Conservation (phyloP, 2,329 filamentous ascomycete species). For the Fusarium redolens region DNA sequence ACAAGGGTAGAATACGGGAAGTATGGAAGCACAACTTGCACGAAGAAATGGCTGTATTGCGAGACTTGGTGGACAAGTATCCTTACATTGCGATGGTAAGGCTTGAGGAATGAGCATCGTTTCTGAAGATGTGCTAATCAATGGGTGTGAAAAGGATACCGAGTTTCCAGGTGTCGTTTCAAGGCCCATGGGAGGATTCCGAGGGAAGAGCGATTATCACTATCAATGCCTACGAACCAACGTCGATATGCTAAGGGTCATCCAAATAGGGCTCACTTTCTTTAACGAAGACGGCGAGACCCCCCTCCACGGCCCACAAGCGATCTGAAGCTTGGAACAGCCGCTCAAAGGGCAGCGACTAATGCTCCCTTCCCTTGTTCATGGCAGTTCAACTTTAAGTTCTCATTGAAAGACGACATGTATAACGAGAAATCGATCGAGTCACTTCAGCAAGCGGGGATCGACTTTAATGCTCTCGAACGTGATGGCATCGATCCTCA, state of each 20-base stretch:
- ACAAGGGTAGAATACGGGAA: conserved; percentile 89
- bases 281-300: conserved; percentile 93
- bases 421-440: conserved; percentile 96
- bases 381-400: conserved; percentile 99
- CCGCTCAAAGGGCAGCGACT: conserved; percentile 53
- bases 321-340: conserved; percentile 53
- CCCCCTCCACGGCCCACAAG: conserved; percentile 72
- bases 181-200: conserved; percentile 92
- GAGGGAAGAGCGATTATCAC: conserved; percentile 96
- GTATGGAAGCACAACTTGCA: conserved; percentile 94
- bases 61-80: conserved; percentile 88
- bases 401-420: conserved; percentile 95
- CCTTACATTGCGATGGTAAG: conserved; percentile 98
- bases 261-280: conserved; percentile 93
- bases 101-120: conserved; percentile 2
- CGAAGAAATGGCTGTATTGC: conserved; percentile 87
- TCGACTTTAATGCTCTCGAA: conserved; percentile 87
- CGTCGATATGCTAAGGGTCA: conserved; percentile 96
- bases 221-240: conserved; percentile 98
- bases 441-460: conserved; percentile 89
- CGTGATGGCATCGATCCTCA: conserved; percentile 90
- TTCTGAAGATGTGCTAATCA: conserved; percentile 26
- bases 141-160: conserved; percentile 74
- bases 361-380: conserved; percentile 79
- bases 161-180: conserved; percentile 99